Base-by-base conservation (phyloP, 2,329 filamentous ascomycete species). In the Aspergillus pseudoglaucus region DNA sequence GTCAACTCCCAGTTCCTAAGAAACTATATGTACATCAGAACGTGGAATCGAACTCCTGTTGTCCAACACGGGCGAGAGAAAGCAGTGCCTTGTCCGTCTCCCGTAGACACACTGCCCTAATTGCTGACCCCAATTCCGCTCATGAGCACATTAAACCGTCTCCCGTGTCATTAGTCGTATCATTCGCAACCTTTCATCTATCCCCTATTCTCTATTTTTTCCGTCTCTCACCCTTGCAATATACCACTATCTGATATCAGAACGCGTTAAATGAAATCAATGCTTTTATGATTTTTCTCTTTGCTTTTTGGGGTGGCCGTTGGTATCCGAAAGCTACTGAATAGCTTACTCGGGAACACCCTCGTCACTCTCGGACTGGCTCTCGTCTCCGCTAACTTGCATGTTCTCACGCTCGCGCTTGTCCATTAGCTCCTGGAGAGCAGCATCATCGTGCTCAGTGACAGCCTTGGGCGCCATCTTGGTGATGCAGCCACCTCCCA, bases 391-490 rank as follows among this genome's bases (percentile, higher is more conserved):
- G 70, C 90, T 95, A 65, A 98, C 89, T 71, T 98, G 89, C 68
- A 89, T 88, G 73, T 98, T 98, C 81, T 97, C 91, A 57, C 89
- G 85, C 78, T 95, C 93, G 58, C 88, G 85, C 84, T 97, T 96
- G 80, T 97, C 93, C 93, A 98, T 98, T 56, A 98, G 81, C 45
- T 91, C 93, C 71, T 96, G 90, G 57, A 98, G 78, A 73, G 96
- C 90, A 22, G 91, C 93, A 65, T 98, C 93, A 63, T 98, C 94
- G 70, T 90, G 94, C 79, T 97, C 94, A 1, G 93, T 98, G 53
- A 98, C 93, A 4, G 94, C 93, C 83, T 97, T 97, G 59, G 93
- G 93, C 63, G 93, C 90, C 93, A 98, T 98, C 83, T 94, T 95
- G 60, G 96, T 86, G 39, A 85, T 80, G 64, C 91, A 86, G 65